phyloP scores from a whole-genome alignment of 768 basidiomycete species.

The Hemileccinum impolitum region DNA sequence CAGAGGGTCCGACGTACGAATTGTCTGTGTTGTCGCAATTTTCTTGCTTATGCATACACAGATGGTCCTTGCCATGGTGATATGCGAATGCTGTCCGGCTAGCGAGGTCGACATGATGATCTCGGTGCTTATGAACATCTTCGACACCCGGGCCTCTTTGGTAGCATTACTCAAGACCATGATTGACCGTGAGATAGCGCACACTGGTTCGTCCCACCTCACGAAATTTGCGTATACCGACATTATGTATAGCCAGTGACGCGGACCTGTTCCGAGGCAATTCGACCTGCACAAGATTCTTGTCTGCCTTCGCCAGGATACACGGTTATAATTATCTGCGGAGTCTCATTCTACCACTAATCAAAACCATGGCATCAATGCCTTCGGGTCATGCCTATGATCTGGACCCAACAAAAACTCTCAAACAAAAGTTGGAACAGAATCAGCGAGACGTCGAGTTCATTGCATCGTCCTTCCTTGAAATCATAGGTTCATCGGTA shows the following conservation, averaged over 20 bases:
- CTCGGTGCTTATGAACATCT: slow-evolving; percentile 79
- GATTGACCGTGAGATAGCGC: slow-evolving; percentile 80
- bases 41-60: slow-evolving; percentile 26
- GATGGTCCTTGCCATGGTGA: slow-evolving; percentile 79
- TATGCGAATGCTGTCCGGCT: slow-evolving; percentile 83
- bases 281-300: slow-evolving; percentile 80
- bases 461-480: slow-evolving; percentile 72
- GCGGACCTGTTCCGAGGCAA: slow-evolving; percentile 84
- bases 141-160: slow-evolving; percentile 72
- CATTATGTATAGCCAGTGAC: slow-evolving; percentile 58
- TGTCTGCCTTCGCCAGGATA: slow-evolving; percentile 83
- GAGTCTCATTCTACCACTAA: slow-evolving; percentile 69
- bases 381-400: slow-evolving; percentile 76
- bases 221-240: slow-evolving; percentile 1
- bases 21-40: neutral
- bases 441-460: slow-evolving; percentile 72
- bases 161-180: slow-evolving; percentile 75
- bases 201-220: slow-evolving; percentile 52
- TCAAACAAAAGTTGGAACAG: slow-evolving; percentile 56
- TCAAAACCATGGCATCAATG: slow-evolving; percentile 69
- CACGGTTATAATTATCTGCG: slow-evolving; percentile 93
- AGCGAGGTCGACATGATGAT: slow-evolving; percentile 81
- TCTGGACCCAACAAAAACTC: slow-evolving; percentile 64
- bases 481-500: slow-evolving; percentile 68
- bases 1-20: slow-evolving; percentile 66